Base-by-base conservation (phyloP, 306 rosid species). In the Quercus wislizeni region DNA sequence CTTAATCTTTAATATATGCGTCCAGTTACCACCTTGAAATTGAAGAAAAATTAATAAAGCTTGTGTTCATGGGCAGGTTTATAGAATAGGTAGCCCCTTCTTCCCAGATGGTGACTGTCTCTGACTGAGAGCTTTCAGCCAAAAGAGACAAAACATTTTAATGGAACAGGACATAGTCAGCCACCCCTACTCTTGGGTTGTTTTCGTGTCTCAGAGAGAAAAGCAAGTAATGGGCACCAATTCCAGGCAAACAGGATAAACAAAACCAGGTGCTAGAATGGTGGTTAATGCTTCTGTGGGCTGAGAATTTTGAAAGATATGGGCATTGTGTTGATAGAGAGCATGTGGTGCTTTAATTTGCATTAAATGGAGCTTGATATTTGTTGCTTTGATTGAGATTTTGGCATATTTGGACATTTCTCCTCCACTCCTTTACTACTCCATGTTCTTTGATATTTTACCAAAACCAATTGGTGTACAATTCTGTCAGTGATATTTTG, bases 251-350 rank as follows among this genome's bases (percentile, higher is more conserved):
- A 76, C 17, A 20, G 21, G 15, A 10, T 4, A 7, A 75, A 63
- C 72, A 78, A 85, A 81, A 85, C 85, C 74, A 75, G 88, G 85
- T 85, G 88, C 88, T 81, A 72, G 15, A 41, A 38, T 49, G 52
- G 57, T 23, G 81, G 76, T 67, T 72, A 57, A 21, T 62, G 67
- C 87, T 71, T 73, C 85, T 84, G 87, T 84, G 87, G 85, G 87
- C 85, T 69, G 80, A n/a, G 61, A 70, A 28, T 56, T 55, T 28
- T 56, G 6, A 73, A 78, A 23, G 77, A 62, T 59, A 38, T 23
- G 79, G 75, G 52, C 27, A 9, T 1, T 58, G 5, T 10, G 65
- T 3, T 58, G 31, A 49, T 23, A 27, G 4, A 23, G 30, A 20
- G 30, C 73, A 67, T 80, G 80, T 52, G 80, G 74, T 63, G 56